Percentiles rank a stretch among this genome's conserved stretches.
Conservation (phyloP, 345 rosid genomes). For the Boechera retrofracta region DNA sequence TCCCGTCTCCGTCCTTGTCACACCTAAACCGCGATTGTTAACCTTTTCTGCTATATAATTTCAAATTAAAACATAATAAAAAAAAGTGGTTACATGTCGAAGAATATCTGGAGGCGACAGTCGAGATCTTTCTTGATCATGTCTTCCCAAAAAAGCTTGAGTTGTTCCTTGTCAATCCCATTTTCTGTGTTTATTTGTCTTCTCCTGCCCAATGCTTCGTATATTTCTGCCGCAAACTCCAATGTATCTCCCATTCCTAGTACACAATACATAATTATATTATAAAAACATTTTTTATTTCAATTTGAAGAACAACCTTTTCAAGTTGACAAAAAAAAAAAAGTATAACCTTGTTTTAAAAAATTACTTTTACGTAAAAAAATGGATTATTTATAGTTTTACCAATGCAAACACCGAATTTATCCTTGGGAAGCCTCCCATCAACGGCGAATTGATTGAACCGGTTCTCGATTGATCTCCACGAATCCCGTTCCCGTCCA, state of each 20-base stretch:
- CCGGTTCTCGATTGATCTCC: slow-evolving; percentile 78
- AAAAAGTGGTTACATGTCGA: slow-evolving; percentile 69
- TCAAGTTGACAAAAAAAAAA: neutral
- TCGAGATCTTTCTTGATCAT: slow-evolving; percentile 79
- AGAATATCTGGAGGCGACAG: slow-evolving; percentile 84
- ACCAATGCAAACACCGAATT: slow-evolving; percentile 85
- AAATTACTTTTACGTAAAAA: neutral
- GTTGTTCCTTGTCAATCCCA: slow-evolving; percentile 69
- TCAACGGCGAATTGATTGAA: slow-evolving; percentile 63
- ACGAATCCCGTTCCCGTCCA: slow-evolving; percentile 74
- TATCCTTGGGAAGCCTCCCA: slow-evolving; percentile 63
- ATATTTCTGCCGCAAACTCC: slow-evolving; percentile 78
- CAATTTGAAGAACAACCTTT: neutral
- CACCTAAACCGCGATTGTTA: slow-evolving; percentile 56
- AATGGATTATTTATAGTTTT: neutral
- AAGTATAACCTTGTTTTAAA: neutral
- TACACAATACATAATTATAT: neutral
- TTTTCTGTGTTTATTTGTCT: slow-evolving; percentile 52
- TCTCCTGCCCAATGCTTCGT: slow-evolving; percentile 73
- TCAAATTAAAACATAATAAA: neutral
- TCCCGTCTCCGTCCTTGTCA: slow-evolving; percentile 95
- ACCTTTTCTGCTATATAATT: neutral
- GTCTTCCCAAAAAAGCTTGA: slow-evolving; percentile 81
- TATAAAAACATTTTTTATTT: neutral
- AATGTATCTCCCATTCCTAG: slow-evolving; percentile 86